Percentiles rank a stretch among this genome's conserved stretches.
Evolutionary conservation across 192 early-diverging fungal genomes (phyloP).

Genomic region (Backusella macrospora): DNA sequence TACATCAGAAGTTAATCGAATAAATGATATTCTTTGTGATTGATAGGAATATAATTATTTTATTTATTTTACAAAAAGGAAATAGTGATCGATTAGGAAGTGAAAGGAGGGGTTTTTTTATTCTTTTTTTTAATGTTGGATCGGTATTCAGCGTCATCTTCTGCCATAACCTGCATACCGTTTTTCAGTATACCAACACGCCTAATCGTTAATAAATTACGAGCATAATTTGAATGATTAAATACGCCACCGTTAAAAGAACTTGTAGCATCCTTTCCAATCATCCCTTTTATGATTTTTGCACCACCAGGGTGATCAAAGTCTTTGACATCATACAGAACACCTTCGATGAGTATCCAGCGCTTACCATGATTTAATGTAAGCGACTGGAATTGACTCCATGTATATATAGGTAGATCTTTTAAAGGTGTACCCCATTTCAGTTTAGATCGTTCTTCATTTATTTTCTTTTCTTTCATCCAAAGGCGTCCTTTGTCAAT

Average conservation of each 20-base stretch:
- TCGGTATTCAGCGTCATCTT: neutral
- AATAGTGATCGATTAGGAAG: neutral
- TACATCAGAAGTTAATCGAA: neutral
- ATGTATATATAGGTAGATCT: conserved; percentile 67
- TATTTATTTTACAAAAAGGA: neutral
- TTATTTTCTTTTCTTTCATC: conserved; percentile 81
- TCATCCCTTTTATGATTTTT: conserved; percentile 63
- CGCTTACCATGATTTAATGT: conserved; percentile 66
- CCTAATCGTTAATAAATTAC: conserved; percentile 78
- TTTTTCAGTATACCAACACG: conserved; percentile 64
- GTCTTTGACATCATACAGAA: conserved; percentile 74
- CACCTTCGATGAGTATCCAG: conserved; percentile 82
- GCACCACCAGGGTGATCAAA: conserved; percentile 92
- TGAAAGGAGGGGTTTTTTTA: too few species aligned
- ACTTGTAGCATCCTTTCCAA: conserved; percentile 88
- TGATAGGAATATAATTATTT: neutral
- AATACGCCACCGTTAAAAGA: conserved; percentile 94
- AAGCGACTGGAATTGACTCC: conserved; percentile 62
- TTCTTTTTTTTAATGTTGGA: neutral
- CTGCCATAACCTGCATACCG: conserved; percentile 45
- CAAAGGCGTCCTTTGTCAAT: conserved; percentile 72
- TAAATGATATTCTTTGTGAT: neutral
- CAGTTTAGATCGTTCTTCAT: conserved; percentile 57
- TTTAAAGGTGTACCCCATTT: conserved; percentile 74
- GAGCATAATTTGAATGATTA: conserved; percentile 86